phyloP scores from a whole-genome alignment of 805 yeast species.

The Jamesozyma rosinii region DNA sequence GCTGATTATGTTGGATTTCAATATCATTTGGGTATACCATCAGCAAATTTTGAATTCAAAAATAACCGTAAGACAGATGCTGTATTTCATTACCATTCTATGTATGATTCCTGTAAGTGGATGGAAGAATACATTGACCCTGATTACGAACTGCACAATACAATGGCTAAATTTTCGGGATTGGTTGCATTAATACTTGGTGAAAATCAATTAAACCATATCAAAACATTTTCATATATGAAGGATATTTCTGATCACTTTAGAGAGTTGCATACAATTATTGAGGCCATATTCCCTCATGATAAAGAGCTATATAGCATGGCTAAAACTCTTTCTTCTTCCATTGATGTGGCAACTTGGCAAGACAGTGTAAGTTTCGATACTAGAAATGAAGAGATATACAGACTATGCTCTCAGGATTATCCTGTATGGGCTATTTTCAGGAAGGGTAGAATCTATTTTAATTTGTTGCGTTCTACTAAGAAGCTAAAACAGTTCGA shows the following conservation, averaged over 20 bases:
- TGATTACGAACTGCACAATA: constrained; percentile 43
- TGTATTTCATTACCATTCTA: constrained; percentile 49
- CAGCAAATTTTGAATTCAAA: constrained; percentile 41
- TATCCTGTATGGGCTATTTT: constrained; percentile 68
- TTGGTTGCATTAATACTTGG: constrained; percentile 43
- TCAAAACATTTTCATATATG: constrained; percentile 42
- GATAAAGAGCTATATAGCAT: constrained; percentile 12
- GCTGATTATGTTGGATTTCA: constrained; percentile 54
- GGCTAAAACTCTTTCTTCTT: constrained; percentile 7
- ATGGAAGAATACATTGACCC: constrained; percentile 44
- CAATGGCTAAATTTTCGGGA: constrained; percentile 52
- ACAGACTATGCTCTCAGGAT: constrained; percentile 47
- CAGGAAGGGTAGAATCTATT: constrained; percentile 50
- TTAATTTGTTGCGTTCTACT: constrained; percentile 47
- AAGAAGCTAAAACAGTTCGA: constrained; percentile 47
- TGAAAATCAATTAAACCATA: constrained; percentile 49
- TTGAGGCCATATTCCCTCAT: constrained; percentile 15
- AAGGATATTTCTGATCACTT: constrained; percentile 34
- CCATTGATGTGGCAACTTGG: constrained; percentile 6
- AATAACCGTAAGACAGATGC: constrained; percentile 36
- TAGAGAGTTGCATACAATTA: constrained; percentile 12
- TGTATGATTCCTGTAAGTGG: constrained; percentile 52
- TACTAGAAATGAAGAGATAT: constrained; percentile 37
- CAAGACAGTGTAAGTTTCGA: constrained; percentile 39
- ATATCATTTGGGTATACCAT: constrained; percentile 58